Base-by-base conservation (phyloP, 164 flowering plant genomes). In the Houttuynia cordata region DNA sequence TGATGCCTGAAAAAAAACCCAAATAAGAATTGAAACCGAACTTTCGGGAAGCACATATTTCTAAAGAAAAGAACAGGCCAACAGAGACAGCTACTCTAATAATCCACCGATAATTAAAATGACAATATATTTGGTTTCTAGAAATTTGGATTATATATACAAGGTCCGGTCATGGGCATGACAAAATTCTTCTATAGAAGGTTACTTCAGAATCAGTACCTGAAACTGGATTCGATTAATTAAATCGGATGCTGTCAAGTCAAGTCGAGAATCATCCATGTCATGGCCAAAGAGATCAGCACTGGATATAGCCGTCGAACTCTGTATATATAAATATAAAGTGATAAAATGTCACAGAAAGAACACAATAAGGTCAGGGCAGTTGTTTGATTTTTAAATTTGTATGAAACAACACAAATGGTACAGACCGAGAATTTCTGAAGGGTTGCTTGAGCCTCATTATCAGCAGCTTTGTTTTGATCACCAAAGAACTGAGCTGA, bases 401-500 rank as follows among this genome's bases (percentile, higher is more conserved):
- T 30, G 37, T 2, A 45, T 45, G 2, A 45, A 45, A 12, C 8
- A 12, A 4, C 3, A 45, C 17, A 45, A 45, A 17, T 14, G 4
- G 12, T 45, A 75, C 88, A 70, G 79, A 94, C 99, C 10, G 95
- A 80, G 70, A 79, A 94, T 68, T 94, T 91, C 71, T 85, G 90
- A 80, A 94, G 67, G 15, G 95, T 68, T 59, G 57, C 81, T 73
- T 84, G 87, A 61, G 91, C 70, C 3, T 85, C 90, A 59, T 58
- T 8, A 49, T 83, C 93, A 40, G 64, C 57, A 54, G 80, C 71
- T 63, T 68, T 79, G 64, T 49, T 76, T 63, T 79, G 89, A 74
- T 87, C 86, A 49, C 96, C 97, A 64, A 86, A 94, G 69, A 59
- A 94, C 70, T 91, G 99, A 22, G 93, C 78, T 3, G 99, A 94